phyloP scores from a whole-genome alignment of 768 basidiomycete species.

The Kwoniella shandongensis region DNA sequence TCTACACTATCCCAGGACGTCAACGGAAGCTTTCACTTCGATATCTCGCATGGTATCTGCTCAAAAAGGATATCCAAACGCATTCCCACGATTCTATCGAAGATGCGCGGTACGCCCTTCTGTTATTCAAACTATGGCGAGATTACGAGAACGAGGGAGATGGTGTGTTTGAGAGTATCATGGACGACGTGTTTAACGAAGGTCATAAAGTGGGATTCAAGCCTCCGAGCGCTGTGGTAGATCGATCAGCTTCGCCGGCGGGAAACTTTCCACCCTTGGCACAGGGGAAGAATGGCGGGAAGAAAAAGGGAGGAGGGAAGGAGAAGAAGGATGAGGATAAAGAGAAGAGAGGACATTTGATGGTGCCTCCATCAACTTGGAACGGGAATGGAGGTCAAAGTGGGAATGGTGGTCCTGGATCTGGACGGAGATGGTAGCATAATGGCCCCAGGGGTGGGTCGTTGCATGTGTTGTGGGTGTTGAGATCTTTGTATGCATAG shows the following conservation, averaged over 20 bases:
- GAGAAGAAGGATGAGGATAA: conserved; percentile 1
- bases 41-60: conserved; percentile 91
- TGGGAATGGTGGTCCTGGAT: no score
- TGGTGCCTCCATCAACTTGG: not conserved
- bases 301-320: not conserved
- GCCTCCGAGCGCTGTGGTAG: conserved; percentile 19
- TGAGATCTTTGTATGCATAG: no score
- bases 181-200: conserved; percentile 63
- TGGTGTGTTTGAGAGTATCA: conserved; percentile 69
- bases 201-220: conserved; percentile 52
- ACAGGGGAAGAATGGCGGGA: not conserved
- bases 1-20: conserved; percentile 80
- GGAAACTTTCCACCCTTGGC: conserved; percentile 10
- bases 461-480: no score
- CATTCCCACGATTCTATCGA: conserved; percentile 99
- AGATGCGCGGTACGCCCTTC: conserved; percentile 81
- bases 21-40: conserved; percentile 86
- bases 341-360: not conserved
- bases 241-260: conserved; percentile 11
- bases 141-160: conserved; percentile 66
- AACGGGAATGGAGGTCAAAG: not conserved
- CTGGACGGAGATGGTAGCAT: no score
- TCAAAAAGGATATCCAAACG: conserved; percentile 86
- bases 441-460: no score
- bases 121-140: conserved; percentile 74